A percentile compares a stretch with the other conserved stretches of the same genome.
Conservation (phyloP, 345 rosid species). For the Ceriops zippeliana region DNA sequence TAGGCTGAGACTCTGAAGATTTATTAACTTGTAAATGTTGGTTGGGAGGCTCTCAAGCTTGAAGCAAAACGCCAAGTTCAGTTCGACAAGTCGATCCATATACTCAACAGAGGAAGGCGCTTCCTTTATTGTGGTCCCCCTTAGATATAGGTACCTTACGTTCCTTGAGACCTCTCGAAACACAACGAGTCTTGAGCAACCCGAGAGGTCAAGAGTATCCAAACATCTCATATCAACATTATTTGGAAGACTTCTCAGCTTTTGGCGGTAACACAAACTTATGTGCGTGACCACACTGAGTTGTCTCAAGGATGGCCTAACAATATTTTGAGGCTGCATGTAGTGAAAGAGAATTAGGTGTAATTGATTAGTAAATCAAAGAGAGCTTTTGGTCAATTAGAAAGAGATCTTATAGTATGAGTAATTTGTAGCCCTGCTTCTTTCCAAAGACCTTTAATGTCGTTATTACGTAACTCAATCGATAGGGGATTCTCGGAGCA, state of each 20-base stretch:
- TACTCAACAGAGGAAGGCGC: neutral
- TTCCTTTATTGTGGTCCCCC: constrained; percentile 8
- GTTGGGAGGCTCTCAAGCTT: too few relatives aligned
- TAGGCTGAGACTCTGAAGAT: neutral
- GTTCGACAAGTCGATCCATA: neutral
- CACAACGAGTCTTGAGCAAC: constrained; percentile 3
- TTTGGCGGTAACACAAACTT: neutral
- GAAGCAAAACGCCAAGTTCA: too few relatives aligned
- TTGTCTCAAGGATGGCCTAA: neutral
- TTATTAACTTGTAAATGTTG: neutral
- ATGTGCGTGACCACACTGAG: neutral
- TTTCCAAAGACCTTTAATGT: neutral
- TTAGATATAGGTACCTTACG: neutral
- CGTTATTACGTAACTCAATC: neutral
- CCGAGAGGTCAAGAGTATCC: constrained; percentile 8
- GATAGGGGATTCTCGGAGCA: neutral
- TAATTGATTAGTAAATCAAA: too few relatives aligned
- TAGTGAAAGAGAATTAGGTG: too few relatives aligned
- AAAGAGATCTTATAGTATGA: neutral
- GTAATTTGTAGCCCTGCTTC: neutral
- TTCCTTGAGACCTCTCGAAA: constrained; percentile 3
- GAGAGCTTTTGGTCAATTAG: too few relatives aligned
- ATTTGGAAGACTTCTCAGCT: constrained; percentile 7
- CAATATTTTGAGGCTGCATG: neutral
- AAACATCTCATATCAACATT: constrained; percentile 2